These are phyloP conservation scores for Scheffersomyces coipomensis DNA, from an alignment of 805 yeast species.

Conservation along the genomic window DNA sequence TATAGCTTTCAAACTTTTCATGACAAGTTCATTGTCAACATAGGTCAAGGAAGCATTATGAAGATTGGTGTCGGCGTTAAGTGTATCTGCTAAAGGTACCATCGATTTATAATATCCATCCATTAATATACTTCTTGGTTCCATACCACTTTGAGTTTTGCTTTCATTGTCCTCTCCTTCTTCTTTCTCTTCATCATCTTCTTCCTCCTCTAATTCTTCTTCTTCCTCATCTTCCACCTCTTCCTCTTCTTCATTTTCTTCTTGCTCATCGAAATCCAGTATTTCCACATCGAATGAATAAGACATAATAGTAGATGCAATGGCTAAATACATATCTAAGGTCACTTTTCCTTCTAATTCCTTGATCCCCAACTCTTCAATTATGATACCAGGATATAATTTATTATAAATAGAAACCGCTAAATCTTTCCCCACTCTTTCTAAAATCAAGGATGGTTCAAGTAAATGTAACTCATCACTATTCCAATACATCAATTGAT, in stretches of 20 bases:
- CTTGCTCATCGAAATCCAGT: constrained; percentile 21
- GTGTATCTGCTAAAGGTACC: constrained; percentile 91
- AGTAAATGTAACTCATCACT: constrained; percentile 56
- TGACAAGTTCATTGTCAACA: constrained; percentile 50
- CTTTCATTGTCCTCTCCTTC: constrained; percentile 16
- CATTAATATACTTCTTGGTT: neutral
- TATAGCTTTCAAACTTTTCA: constrained; percentile 68
- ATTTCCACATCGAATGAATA: constrained; percentile 84
- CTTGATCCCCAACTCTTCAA: constrained; percentile 27
- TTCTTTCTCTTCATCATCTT: constrained; percentile 10
- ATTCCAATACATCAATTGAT: constrained; percentile 79
- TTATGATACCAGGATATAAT: constrained; percentile 29
- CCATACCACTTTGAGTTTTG: constrained; percentile 13
- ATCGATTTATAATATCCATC: constrained; percentile 65
- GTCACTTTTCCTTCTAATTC: constrained; percentile 29
- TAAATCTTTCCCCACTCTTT: constrained; percentile 66
- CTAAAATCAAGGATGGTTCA: constrained; percentile 67
- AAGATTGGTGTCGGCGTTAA: constrained; percentile 78
- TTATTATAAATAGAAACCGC: constrained; percentile 61
- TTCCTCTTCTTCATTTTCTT: constrained; percentile 21
- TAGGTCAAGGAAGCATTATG: constrained; percentile 74
- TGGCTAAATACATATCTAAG: constrained; percentile 59
- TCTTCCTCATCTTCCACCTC: constrained; percentile 17
- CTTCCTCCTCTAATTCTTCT: constrained; percentile 11
- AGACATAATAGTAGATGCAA: constrained; percentile 82